Evolutionary conservation across 257 asterid species (phyloP).

Genomic region (Cordia subcordata): DNA sequence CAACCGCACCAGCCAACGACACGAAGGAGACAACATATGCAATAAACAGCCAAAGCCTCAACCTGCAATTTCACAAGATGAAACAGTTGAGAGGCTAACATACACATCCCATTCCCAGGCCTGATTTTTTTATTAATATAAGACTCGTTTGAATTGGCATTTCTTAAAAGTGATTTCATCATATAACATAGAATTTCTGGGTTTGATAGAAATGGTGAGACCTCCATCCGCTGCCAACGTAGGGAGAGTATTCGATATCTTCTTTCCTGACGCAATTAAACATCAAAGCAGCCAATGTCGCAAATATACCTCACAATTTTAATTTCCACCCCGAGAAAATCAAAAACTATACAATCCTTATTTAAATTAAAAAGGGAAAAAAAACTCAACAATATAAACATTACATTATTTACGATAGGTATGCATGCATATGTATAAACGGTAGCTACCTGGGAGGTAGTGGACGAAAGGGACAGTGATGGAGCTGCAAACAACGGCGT

Average conservation of each 20-base stretch:
- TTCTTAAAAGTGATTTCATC: no score
- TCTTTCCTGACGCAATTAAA: constrained; percentile 92
- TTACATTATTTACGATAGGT: no score
- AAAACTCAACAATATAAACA: neutral
- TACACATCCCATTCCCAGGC: no score
- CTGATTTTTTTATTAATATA: no score
- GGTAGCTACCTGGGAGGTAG: constrained; percentile 73
- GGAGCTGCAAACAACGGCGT: constrained; percentile 93
- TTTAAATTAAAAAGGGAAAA: neutral
- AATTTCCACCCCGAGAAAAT: neutral
- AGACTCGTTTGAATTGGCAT: no score
- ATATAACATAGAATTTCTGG: no score
- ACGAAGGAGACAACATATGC: constrained; percentile 94
- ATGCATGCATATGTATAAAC: no score
- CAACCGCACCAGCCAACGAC: constrained; percentile 96
- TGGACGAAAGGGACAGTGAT: constrained; percentile 74
- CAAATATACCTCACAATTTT: constrained; percentile 64
- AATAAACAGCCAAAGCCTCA: constrained; percentile 95
- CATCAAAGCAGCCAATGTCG: constrained; percentile 92
- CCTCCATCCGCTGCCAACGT: constrained; percentile 99
- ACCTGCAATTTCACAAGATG: constrained; percentile 41
- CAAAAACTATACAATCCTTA: constrained; percentile 1
- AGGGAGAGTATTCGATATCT: constrained; percentile 91
- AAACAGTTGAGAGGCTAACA: neutral
- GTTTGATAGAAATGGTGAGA: constrained; percentile 3